Percentiles rank a stretch among this genome's conserved stretches.
phyloP scores from a whole-genome alignment of 306 rosid species.

The Dicorynia guianensis region DNA sequence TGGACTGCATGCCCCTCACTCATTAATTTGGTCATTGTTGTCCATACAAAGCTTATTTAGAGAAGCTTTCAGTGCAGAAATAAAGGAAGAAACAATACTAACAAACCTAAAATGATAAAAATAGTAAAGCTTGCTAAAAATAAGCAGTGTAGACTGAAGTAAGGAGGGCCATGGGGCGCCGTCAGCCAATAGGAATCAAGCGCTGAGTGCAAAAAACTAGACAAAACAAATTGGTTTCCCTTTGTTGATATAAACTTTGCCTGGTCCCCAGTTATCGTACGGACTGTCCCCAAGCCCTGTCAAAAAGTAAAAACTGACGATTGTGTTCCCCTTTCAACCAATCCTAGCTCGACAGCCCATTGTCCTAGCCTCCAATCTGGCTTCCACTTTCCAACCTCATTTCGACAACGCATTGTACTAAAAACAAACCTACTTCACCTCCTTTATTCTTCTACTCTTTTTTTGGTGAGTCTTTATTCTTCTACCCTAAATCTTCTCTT shows the following conservation, averaged over 20 bases:
- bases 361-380: background rate
- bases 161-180: background rate
- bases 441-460: background rate
- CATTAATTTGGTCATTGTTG: no score
- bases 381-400: constrained; percentile 24
- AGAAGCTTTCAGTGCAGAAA: no score
- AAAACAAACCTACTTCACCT: background rate
- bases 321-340: constrained; percentile 17
- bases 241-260: background rate
- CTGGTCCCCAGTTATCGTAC: constrained; percentile 47
- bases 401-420: constrained; percentile 47
- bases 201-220: background rate
- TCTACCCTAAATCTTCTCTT: constrained; percentile 19
- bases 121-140: no score
- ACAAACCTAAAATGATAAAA: no score
- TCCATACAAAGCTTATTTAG: no score
- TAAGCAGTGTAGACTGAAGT: no score
- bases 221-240: background rate
- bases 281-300: constrained; percentile 25
- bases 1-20: no score
- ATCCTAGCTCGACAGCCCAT: constrained; percentile 52
- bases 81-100: no score
- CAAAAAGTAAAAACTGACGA: constrained; percentile 33
- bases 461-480: background rate
- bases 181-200: background rate